phyloP scores from a whole-genome alignment of 345 rosid genomes.

The Mangifera indica region DNA sequence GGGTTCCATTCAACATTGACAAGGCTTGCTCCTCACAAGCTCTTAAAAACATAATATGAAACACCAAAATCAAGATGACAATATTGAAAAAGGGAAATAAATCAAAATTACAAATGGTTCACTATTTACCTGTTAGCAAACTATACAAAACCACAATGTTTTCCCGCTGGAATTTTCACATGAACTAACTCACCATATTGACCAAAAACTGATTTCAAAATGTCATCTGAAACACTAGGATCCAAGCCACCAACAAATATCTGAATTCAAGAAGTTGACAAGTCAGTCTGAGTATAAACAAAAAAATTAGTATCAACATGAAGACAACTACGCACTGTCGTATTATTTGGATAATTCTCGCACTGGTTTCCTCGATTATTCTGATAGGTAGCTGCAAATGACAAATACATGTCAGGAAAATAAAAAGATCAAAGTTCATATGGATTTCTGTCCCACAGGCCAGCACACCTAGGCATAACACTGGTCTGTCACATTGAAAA shows the following conservation, averaged over 20 bases:
- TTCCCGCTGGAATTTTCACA: constrained; percentile 92
- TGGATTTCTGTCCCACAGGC: not conserved
- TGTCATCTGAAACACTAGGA: constrained; percentile 81
- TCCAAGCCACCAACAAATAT: constrained; percentile 94
- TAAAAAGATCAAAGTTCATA: not conserved
- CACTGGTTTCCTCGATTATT: constrained; percentile 67
- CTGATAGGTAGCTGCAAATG: constrained; percentile 76
- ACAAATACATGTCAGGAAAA: constrained; percentile 34
- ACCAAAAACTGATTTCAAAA: constrained; percentile 70
- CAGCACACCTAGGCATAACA: not conserved
- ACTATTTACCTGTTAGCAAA: constrained; percentile 66
- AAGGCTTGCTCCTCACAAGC: constrained; percentile 83
- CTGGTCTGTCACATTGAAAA: not conserved
- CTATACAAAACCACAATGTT: constrained; percentile 97
- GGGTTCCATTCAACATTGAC: constrained; percentile 68
- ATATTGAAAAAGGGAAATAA: not conserved
- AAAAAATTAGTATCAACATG: constrained; percentile 1
- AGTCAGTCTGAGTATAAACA: constrained; percentile 18
- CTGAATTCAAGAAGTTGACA: constrained; percentile 38
- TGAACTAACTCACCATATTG: constrained; percentile 88
- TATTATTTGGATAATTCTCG: constrained; percentile 90
- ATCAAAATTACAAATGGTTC: not conserved
- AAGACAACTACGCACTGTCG: constrained; percentile 73
- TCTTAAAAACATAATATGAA: constrained; percentile 35
- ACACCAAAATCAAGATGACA: not conserved